Percentiles rank a stretch among this genome's conserved stretches.
Conservation (phyloP, 495 filamentous ascomycete species). For the Neurospora sp. region DNA sequence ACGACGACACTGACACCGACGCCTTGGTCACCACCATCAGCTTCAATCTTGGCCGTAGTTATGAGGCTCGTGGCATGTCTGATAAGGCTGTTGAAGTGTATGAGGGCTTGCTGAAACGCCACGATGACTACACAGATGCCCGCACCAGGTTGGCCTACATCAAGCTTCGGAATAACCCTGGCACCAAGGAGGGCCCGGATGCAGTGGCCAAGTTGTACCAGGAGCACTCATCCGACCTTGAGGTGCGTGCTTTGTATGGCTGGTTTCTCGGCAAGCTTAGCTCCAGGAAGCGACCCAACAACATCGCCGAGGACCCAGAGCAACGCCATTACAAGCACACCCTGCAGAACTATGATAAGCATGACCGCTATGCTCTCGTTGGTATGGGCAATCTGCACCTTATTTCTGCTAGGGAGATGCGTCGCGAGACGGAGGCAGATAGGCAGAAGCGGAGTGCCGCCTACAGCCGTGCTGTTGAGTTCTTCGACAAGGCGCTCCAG, state of each 20-base stretch:
- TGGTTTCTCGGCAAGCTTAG: constrained; percentile 77
- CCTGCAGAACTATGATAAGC: constrained; percentile 87
- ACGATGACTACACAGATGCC: constrained; percentile 86
- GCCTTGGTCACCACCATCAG: constrained; percentile 87
- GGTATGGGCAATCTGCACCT: constrained; percentile 95
- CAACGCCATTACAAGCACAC: constrained; percentile 93
- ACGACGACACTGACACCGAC: constrained; percentile 66
- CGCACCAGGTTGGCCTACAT: constrained; percentile 82
- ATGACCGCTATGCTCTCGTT: constrained; percentile 86
- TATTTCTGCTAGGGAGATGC: constrained; percentile 83
- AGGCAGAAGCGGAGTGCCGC: constrained; percentile 78
- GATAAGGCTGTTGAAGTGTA: constrained; percentile 84
- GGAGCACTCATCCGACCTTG: constrained; percentile 67
- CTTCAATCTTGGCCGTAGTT: constrained; percentile 94
- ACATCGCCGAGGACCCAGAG: constrained; percentile 82
- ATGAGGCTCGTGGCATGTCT: constrained; percentile 70
- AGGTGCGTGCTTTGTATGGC: constrained; percentile 83
- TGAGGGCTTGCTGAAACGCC: constrained; percentile 68
- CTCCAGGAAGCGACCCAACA: constrained; percentile 66
- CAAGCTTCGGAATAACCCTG: constrained; percentile 65
- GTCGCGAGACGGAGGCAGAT: constrained; percentile 74
- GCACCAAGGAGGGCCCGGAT: constrained; percentile 72
- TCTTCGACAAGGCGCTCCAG: constrained; percentile 94
- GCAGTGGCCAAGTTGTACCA: constrained; percentile 72
- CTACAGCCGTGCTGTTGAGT: constrained; percentile 88